Evolutionary conservation across 306 rosid species (phyloP).

Genomic region (Dalbergia cochinchinensis): DNA sequence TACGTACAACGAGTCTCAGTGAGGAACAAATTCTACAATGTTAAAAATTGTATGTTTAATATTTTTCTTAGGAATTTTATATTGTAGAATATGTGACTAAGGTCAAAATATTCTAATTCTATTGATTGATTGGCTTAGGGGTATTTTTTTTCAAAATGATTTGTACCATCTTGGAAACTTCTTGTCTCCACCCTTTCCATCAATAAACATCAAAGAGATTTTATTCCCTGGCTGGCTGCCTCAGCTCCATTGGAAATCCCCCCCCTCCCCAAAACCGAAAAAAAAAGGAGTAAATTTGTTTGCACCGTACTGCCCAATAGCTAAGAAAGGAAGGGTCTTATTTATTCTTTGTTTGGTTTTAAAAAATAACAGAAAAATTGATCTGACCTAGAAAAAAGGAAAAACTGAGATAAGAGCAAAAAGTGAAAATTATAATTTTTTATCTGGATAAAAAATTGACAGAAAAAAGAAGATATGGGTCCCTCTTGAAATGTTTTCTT

Average conservation of each 20-base stretch:
- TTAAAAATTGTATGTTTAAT: background rate
- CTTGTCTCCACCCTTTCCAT: background rate
- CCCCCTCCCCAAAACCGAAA: no score
- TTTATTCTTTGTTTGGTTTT: no score
- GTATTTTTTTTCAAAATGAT: background rate
- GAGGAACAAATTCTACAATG: constrained; percentile 34
- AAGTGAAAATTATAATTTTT: no score
- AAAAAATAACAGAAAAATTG: no score
- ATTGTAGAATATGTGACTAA: background rate
- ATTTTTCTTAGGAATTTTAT: no score
- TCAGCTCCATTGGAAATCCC: constrained; percentile 3
- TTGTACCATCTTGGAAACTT: constrained; percentile 2
- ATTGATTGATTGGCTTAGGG: background rate
- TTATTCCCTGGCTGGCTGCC: constrained; percentile 5
- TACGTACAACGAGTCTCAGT: constrained; percentile 7
- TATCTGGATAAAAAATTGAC: no score
- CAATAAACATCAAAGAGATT: constrained; percentile 23
- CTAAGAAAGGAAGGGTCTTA: no score
- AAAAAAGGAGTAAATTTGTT: background rate
- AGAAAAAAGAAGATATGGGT: no score
- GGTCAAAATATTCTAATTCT: constrained; percentile 9
- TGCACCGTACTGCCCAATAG: background rate
- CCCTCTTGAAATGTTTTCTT: no score
- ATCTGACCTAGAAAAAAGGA: no score
- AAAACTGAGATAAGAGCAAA: no score